A percentile compares a stretch with the other conserved stretches of the same genome.
Conservation (phyloP, 495 filamentous ascomycete genomes). For the Penicillium argentinense region DNA sequence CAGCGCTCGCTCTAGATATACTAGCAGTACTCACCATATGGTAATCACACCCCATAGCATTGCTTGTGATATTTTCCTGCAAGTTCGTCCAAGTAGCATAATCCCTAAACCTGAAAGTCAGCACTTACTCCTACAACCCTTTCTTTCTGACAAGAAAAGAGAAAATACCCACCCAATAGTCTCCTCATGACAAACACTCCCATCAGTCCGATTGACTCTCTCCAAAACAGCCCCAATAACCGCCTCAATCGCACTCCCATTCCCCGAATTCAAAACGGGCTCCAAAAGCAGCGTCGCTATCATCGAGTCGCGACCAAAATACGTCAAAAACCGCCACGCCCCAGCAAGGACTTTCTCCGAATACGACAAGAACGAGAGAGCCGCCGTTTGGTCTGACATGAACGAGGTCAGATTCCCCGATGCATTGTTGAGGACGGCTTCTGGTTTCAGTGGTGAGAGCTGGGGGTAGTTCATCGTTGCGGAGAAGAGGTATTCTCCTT, state of each 20-base stretch:
- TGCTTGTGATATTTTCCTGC: slow-evolving; percentile 51
- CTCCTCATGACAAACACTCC: slow-evolving; percentile 63
- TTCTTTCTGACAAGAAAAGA: too few relatives aligned
- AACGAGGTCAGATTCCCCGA: slow-evolving; percentile 46
- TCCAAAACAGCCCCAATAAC: slow-evolving; percentile 61
- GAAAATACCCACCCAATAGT: slow-evolving; percentile 50
- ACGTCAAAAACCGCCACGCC: slow-evolving; percentile 67
- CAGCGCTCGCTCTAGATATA: too few relatives aligned
- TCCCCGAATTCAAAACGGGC: slow-evolving; percentile 56
- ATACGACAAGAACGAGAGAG: slow-evolving; percentile 64
- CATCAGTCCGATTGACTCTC: slow-evolving; percentile 57
- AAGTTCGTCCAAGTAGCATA: slow-evolving; percentile 61
- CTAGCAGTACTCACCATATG: slow-evolving; percentile 57
- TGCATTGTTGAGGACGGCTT: slow-evolving; percentile 48
- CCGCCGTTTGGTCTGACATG: slow-evolving; percentile 45
- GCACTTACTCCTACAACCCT: neutral
- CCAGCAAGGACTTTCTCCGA: slow-evolving; percentile 61
- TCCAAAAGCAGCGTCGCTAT: slow-evolving; percentile 57
- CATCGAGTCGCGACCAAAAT: slow-evolving; percentile 66
- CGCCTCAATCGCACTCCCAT: slow-evolving; percentile 58
- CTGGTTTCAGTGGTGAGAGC: slow-evolving; percentile 48
- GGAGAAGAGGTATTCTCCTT: slow-evolving; percentile 57
- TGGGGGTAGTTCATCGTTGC: slow-evolving; percentile 64
- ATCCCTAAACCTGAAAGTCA: slow-evolving; percentile 37
- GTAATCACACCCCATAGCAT: slow-evolving; percentile 57